Evolutionary conservation across 2,329 filamentous ascomycete genomes (phyloP).

Genomic region (Sporothrix humicola): DNA sequence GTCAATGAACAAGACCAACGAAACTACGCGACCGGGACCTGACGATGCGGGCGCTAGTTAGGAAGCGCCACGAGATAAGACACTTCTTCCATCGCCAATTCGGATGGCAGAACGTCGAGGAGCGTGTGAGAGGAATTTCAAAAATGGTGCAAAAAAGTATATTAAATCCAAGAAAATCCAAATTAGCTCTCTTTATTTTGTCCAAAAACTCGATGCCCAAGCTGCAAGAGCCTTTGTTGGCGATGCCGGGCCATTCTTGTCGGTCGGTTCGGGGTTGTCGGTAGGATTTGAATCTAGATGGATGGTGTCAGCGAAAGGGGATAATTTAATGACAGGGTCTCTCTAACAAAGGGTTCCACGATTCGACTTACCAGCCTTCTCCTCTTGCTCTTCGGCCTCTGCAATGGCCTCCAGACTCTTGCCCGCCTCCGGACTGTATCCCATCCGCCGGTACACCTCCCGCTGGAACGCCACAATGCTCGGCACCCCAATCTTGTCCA

Average conservation of each 20-base stretch:
- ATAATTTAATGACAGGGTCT: background rate
- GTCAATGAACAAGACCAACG: background rate
- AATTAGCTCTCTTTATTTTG: background rate
- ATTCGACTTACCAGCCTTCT: background rate
- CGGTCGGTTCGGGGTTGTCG: background rate
- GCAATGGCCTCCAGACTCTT: background rate
- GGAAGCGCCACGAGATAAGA: background rate
- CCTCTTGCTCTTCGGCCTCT: background rate
- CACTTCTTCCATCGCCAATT: background rate
- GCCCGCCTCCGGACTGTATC: background rate
- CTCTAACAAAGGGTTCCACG: background rate
- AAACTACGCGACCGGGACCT: background rate
- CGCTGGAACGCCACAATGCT: constrained; percentile 29
- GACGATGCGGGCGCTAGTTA: constrained; percentile 11
- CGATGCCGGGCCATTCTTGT: constrained; percentile 17
- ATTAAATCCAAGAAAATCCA: background rate
- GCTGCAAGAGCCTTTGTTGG: background rate
- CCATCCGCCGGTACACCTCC: constrained; percentile 31
- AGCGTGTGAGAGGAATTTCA: background rate
- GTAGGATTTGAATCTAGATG: background rate
- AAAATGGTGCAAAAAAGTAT: background rate
- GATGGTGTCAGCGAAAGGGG: background rate
- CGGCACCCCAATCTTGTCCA: constrained; percentile 30
- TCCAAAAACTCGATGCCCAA: constrained; percentile 23
- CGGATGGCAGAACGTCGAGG: background rate